Evolutionary conservation across 441 rosid genomes (phyloP).

Genomic region (Manihot esculenta): DNA sequence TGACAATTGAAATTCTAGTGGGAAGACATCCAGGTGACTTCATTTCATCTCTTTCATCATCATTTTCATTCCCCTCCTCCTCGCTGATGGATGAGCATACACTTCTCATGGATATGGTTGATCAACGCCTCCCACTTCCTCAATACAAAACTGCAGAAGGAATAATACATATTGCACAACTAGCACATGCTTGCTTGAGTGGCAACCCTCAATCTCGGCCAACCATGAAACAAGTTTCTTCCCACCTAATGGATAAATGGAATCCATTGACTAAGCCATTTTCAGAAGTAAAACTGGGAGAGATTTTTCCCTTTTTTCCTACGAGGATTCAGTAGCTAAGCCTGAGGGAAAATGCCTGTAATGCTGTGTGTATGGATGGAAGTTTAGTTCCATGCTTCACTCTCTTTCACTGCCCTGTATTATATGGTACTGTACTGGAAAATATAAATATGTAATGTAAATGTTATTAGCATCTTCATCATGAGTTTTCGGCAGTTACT

Average conservation of each 20-base stretch:
- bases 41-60: not conserved
- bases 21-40: not conserved
- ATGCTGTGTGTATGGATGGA: too few species aligned
- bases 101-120: not conserved
- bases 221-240: not conserved
- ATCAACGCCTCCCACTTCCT: not conserved
- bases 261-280: not conserved
- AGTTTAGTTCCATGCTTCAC: too few species aligned
- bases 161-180: not conserved
- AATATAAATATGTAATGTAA: too few species aligned
- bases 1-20: slow-evolving; percentile 1
- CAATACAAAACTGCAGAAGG: not conserved
- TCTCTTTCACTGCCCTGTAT: too few species aligned
- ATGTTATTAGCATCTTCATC: too few species aligned
- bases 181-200: not conserved
- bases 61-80: too few species aligned
- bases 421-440: too few species aligned
- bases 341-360: too few species aligned
- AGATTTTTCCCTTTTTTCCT: not conserved
- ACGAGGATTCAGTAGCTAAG: too few species aligned
- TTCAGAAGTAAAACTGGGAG: not conserved
- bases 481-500: too few species aligned
- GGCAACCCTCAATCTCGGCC: slow-evolving; percentile 5
- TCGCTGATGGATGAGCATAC: not conserved
- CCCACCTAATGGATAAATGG: not conserved